Conservation (phyloP, 192 early-diverging fungal species). For the Phlyctochytrium bullatum region DNA sequence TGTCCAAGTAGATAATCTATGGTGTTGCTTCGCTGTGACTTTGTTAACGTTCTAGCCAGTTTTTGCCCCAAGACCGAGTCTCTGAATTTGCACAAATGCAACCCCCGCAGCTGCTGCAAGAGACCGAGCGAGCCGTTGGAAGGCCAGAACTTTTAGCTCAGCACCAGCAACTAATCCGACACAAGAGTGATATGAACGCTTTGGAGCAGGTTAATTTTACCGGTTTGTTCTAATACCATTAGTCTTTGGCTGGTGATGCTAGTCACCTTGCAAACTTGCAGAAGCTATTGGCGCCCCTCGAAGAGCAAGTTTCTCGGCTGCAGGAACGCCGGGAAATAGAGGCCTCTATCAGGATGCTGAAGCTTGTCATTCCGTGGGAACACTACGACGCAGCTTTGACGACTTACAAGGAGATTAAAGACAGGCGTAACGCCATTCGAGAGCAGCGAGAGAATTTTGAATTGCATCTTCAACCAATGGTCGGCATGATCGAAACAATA, state of each 20-base stretch:
- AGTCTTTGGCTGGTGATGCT: constrained; percentile 49
- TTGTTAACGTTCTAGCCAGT: constrained; percentile 72
- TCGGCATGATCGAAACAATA: constrained; percentile 4
- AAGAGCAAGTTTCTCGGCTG: constrained; percentile 74
- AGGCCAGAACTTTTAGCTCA: constrained; percentile 57
- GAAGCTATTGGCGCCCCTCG: constrained; percentile 66
- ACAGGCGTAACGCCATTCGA: constrained; percentile 4
- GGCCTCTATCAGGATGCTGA: constrained; percentile 56
- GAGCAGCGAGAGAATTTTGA: not conserved
- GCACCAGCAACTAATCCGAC: constrained; percentile 65
- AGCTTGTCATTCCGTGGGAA: constrained; percentile 60
- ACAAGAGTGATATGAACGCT: constrained; percentile 32
- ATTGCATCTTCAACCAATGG: constrained; percentile 7
- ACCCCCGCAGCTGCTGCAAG: constrained; percentile 69
- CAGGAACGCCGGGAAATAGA: constrained; percentile 68
- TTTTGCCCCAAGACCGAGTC: constrained; percentile 95
- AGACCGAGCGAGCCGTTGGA: constrained; percentile 85
- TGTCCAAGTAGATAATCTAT: constrained; percentile 95
- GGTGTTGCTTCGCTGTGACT: constrained; percentile 51
- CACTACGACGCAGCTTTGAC: constrained; percentile 61
- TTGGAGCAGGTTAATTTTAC: constrained; percentile 22
- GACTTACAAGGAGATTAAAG: constrained; percentile 41
- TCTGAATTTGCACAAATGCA: constrained; percentile 88
- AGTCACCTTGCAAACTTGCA: constrained; percentile 61
- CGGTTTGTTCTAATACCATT: too few species aligned